Base-by-base conservation (phyloP, 371 early-diverging fungal genomes). In the Mortierella sp. region DNA sequence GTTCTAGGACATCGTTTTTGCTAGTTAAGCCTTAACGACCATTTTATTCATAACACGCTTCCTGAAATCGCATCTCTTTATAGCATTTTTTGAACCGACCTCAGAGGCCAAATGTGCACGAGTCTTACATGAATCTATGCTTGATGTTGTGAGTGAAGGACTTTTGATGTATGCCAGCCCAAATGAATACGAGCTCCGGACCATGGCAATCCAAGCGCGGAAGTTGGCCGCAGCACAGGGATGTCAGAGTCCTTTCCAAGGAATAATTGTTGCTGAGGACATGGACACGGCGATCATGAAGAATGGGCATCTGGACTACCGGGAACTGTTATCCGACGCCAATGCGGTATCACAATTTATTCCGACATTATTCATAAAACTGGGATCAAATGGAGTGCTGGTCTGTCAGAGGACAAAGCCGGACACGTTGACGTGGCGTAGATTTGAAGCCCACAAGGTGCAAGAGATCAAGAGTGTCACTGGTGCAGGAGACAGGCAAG, bases 61-160 rank as follows among this genome's bases (percentile, higher is more conserved):
- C 2, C 1, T n/a, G 12, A 8, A 14, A 14, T 30, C n/a, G 24
- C 11, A 41, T 15, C 0, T 4, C 21, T 17, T 17, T 11, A 14
- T 66, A 89, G 88, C 85, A 17, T 68, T 96, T 32, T 96, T 95
- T 72, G 97, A 97, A 60, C 97, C 98, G 0, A 97, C 98, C 0
- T 96, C 97, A 7, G 87, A 92, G 2, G 87, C 91, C 15, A 97
- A 97, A 66, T 89, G 93, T 15, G 60, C 81, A 2, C 84, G 83
- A 14, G 50, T 93, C 12, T 82, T 96, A 34, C 70, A 80, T 31
- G 62, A 52, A 6, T 60, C 72, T 51, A 43, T 41, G 70, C 32
- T 49, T 64, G 67, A 17, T 17, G 46, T 23, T 28, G 32, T 32
- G 46, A 51, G 39, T 47, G 60, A 47, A 54, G 65, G 44, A 52